phyloP scores from a whole-genome alignment of 257 asterid genomes.

The Petrea volubilis region DNA sequence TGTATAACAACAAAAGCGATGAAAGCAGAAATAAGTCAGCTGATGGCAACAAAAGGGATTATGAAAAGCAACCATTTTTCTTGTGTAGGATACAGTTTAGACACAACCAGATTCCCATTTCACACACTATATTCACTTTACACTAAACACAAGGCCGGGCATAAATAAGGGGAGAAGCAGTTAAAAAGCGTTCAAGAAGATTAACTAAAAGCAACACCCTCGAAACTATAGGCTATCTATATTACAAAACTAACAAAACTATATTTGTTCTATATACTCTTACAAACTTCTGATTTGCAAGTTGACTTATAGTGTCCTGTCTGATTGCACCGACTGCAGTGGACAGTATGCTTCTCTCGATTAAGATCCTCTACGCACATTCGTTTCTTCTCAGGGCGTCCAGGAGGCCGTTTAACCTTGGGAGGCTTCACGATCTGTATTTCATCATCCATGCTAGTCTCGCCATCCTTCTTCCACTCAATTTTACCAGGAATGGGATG shows the following conservation, averaged over 20 bases:
- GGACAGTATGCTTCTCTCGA: conserved; percentile 76
- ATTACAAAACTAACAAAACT: conserved; percentile 32
- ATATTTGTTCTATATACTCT: conserved; percentile 42
- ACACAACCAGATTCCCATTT: conserved; percentile 4
- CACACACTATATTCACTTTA: conserved; percentile 17
- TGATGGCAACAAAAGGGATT: background rate
- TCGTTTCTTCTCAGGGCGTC: conserved; percentile 75
- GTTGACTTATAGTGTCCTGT: conserved; percentile 79
- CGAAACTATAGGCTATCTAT: conserved; percentile 9
- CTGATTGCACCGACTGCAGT: conserved; percentile 65
- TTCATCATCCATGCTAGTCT: conserved; percentile 30
- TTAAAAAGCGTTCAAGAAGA: background rate
- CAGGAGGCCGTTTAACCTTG: conserved; percentile 68
- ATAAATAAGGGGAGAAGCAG: background rate
- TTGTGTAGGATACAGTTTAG: background rate
- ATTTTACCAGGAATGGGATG: conserved; percentile 49
- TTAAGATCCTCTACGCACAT: conserved; percentile 62
- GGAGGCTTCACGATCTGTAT: conserved; percentile 61
- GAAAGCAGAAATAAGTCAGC: too few species aligned
- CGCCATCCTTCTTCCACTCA: conserved; percentile 50
- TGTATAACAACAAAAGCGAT: background rate
- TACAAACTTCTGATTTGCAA: conserved; percentile 51
- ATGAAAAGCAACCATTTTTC: background rate
- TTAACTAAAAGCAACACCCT: background rate
- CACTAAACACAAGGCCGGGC: background rate